Evolutionary conservation across 345 rosid genomes (phyloP).

Genomic region (Euphorbia peplus): DNA sequence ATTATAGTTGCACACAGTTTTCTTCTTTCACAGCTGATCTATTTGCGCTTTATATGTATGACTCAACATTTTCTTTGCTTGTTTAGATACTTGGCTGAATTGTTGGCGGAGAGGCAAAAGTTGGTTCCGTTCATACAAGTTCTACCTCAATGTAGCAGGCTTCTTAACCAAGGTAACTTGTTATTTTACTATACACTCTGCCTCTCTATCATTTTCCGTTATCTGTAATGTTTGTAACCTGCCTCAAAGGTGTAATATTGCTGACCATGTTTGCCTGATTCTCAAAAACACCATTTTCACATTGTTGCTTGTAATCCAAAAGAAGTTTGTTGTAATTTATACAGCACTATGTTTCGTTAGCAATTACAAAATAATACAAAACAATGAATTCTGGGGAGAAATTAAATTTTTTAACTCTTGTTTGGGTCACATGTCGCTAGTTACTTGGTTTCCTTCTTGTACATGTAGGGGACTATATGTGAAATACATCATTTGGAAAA

Average conservation of each 20-base stretch:
- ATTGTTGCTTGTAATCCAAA: not conserved
- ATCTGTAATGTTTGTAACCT: not conserved
- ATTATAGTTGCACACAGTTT: not conserved
- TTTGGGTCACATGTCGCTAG: not conserved
- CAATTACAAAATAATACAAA: not conserved
- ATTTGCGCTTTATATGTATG: too few relatives aligned
- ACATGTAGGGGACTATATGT: not conserved
- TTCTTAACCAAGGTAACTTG: slow-evolving; percentile 73
- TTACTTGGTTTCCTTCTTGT: not conserved
- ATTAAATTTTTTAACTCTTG: not conserved
- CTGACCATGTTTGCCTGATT: not conserved
- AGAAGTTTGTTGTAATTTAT: not conserved
- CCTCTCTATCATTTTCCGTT: not conserved
- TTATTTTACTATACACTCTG: too few relatives aligned
- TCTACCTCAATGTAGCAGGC: slow-evolving; percentile 66
- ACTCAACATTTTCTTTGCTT: not conserved
- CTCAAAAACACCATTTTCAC: not conserved
- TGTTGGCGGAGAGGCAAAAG: slow-evolving; percentile 82
- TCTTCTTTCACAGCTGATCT: not conserved
- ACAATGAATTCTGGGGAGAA: not conserved
- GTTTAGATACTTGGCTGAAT: slow-evolving; percentile 71
- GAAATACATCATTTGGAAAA: not conserved
- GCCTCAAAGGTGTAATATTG: not conserved
- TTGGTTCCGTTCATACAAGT: slow-evolving; percentile 73
- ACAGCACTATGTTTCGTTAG: not conserved